Evolutionary conservation across 1,284 basidiomycete genomes (phyloP), one percentile per base, ranked within the genome.

Genomic region (Trametes versicolor): DNA sequence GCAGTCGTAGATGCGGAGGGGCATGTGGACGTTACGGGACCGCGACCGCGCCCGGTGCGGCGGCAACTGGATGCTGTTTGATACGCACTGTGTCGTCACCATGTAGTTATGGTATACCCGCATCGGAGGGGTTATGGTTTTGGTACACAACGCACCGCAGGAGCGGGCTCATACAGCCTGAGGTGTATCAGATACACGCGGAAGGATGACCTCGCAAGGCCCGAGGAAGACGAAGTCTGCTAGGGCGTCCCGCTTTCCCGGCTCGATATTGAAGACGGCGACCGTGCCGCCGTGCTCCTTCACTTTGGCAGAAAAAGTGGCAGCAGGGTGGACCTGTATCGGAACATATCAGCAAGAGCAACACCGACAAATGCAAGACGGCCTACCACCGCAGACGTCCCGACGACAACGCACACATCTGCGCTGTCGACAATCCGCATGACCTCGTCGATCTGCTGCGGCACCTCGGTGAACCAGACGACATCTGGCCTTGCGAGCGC

Each of bases 1-100:
- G 91, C 93, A 58, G 75, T 73, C 64, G 89, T 96, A 83, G 81
- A 91, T 73, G 85, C 78, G 67, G 86, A 87, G 77, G 92, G 92
- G 5, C 86, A 89, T 63, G 90, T 95, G 23, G 82, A 88, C 64
- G 79, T 91, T 29, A 71, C 64, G 23, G 77, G 77, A 8, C 71
- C 77, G 15, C 82, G 82, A 17, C 80, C 82, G 41, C 83, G 80
- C 19, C 4, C 15, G 41, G 41, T 17, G 41, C 19, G 6, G 3
- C 29, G 4, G 29, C 29, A 32, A 8, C 29, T 32, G 3, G 29
- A 32, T 3, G 29, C 29, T 32, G 3, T 8, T 32, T 32, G 29
- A 32, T 32, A 8, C 29, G 29, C 29, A 32, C 29, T 8, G 8
- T 32, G 29, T 32, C 29, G 3, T 32, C 29, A 32, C n/a, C n/a